phyloP scores from a whole-genome alignment of 257 asterid species.

The Osmanthus fragrans region DNA sequence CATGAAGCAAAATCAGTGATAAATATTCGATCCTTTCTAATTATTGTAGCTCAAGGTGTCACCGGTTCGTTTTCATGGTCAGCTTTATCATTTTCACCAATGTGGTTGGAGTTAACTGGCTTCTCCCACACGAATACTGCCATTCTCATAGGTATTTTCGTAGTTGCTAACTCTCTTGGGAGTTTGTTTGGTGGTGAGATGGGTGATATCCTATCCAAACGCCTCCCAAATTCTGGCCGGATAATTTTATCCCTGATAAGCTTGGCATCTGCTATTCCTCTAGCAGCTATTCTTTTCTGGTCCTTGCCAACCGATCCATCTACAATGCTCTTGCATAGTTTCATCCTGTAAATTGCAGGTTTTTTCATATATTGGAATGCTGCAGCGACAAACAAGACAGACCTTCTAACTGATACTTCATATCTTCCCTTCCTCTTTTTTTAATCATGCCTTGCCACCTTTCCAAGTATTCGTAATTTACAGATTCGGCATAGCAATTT shows the following conservation, averaged over 20 bases:
- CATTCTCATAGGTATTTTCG: constrained; percentile 49
- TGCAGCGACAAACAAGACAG: constrained; percentile 80
- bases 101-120: constrained; percentile 83
- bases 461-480: background rate
- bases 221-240: constrained; percentile 68
- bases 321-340: constrained; percentile 40
- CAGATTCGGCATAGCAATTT: background rate
- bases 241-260: constrained; percentile 71
- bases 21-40: constrained; percentile 44
- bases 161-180: constrained; percentile 53
- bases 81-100: constrained; percentile 76
- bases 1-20: constrained; percentile 68
- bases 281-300: constrained; percentile 60
- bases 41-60: too few relatives aligned
- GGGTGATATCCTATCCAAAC: constrained; percentile 62
- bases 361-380: constrained; percentile 82
- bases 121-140: constrained; percentile 67
- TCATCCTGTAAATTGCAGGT: constrained; percentile 58
- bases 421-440: background rate
- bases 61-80: constrained; percentile 10
- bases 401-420: constrained; percentile 6
- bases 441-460: background rate
- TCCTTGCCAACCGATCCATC: constrained; percentile 57
- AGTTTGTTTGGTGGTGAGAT: constrained; percentile 74
- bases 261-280: constrained; percentile 74